Evolutionary conservation across 139 green algal genomes (phyloP).

Genomic region (Pleodorina starrii): DNA sequence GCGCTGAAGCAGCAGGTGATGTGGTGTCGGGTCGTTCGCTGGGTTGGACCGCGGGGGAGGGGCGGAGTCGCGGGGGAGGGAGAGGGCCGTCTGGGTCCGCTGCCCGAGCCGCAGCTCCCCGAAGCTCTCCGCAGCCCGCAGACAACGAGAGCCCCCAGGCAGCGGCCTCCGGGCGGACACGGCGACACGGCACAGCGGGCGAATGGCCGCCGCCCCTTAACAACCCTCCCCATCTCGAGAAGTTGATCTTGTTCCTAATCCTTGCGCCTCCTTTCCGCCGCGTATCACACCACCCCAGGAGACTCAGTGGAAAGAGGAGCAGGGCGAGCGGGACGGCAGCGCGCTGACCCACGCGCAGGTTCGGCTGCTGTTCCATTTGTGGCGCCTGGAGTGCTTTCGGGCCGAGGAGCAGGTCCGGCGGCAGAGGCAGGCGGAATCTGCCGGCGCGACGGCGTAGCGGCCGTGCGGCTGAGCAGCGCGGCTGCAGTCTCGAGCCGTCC

Average conservation of each 20-base stretch:
- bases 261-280: background rate
- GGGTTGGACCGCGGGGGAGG: background rate
- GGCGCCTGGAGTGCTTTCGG: background rate
- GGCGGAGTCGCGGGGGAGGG: background rate
- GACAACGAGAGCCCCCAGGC: too few relatives aligned
- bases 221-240: background rate
- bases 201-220: too few relatives aligned
- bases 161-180: too few relatives aligned
- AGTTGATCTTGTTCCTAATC: background rate
- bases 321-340: background rate
- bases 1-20: slow-evolving; percentile 7
- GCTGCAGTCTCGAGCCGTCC: too few relatives aligned
- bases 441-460: background rate
- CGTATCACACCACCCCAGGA: slow-evolving; percentile 5
- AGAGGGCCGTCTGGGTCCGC: background rate
- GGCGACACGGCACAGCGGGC: too few relatives aligned
- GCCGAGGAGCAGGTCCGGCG: background rate
- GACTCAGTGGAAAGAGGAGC: background rate
- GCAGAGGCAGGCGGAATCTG: background rate
- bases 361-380: slow-evolving; percentile 33
- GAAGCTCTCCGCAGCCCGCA: background rate
- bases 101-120: background rate
- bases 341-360: slow-evolving; percentile 6
- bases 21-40: background rate
- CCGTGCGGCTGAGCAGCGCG: too few relatives aligned